Conservation (phyloP, 306 rosid species). For the Delonix regia region DNA sequence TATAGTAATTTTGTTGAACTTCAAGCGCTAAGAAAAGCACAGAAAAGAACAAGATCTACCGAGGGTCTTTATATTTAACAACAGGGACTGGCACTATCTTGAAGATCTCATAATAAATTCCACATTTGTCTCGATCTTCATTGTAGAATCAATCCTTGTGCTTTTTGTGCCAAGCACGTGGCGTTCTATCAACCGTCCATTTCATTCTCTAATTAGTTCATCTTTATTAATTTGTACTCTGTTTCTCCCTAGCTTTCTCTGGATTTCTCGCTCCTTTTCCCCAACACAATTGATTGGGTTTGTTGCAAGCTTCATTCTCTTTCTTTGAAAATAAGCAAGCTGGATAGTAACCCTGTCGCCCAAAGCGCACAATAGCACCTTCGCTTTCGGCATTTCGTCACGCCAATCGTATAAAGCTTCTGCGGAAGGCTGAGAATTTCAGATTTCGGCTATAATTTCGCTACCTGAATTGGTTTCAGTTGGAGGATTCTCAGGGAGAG, state of each 20-base stretch:
- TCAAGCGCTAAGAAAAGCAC: not conserved
- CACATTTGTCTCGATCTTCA: not conserved
- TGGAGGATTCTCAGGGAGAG: not conserved
- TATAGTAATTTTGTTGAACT: not conserved
- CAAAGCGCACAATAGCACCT: constrained; percentile 36
- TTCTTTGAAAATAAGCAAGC: constrained; percentile 36
- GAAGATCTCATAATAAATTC: not conserved
- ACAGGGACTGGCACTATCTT: constrained; percentile 8
- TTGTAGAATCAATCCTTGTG: not conserved
- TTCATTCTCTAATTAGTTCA: not conserved
- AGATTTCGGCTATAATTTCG: not conserved
- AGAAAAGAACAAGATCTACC: not conserved
- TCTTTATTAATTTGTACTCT: not conserved
- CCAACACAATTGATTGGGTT: constrained; percentile 7
- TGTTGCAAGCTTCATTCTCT: not conserved
- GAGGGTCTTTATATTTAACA: not conserved
- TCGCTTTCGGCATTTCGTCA: not conserved
- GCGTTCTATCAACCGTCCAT: constrained; percentile 3
- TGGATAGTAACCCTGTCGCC: not conserved
- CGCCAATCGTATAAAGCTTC: not conserved
- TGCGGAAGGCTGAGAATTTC: not conserved
- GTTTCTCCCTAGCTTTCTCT: not conserved
- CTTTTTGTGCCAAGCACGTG: not conserved
- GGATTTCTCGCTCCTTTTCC: not conserved
- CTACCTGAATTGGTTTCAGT: constrained; percentile 1